Evolutionary conservation across 768 basidiomycete species (phyloP).

Genomic region (Pholiota molesta): DNA sequence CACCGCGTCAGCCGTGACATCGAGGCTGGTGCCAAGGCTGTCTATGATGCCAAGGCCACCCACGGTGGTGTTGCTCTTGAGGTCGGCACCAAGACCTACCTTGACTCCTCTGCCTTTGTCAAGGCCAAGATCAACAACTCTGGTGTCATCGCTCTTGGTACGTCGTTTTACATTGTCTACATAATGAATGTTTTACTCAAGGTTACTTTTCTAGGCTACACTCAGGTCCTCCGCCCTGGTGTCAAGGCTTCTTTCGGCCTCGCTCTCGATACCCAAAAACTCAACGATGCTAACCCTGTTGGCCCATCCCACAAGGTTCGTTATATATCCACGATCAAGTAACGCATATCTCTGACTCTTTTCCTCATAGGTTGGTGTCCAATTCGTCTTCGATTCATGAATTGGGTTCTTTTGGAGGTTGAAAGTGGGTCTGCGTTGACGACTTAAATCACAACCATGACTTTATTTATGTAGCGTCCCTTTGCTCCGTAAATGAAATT

Average conservation of each 20-base stretch:
- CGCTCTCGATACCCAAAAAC: slow-evolving; percentile 90
- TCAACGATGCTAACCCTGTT: slow-evolving; percentile 69
- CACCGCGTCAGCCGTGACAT: slow-evolving; percentile 92
- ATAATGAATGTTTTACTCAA: neutral
- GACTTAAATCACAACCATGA: neutral
- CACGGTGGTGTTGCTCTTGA: slow-evolving; percentile 87
- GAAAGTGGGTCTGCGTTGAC: slow-evolving; percentile 36
- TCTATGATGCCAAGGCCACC: slow-evolving; percentile 93
- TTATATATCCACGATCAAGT: neutral
- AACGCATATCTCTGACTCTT: neutral
- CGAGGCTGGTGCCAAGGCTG: slow-evolving; percentile 94
- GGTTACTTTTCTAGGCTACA: slow-evolving; percentile 62
- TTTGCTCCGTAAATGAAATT: neutral
- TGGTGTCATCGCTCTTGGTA: slow-evolving; percentile 87
- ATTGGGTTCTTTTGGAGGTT: slow-evolving; percentile 34
- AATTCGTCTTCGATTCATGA: slow-evolving; percentile 75
- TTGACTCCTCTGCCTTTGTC: slow-evolving; percentile 88
- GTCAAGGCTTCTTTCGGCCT: slow-evolving; percentile 94
- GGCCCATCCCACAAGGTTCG: slow-evolving; percentile 80
- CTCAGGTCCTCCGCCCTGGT: slow-evolving; percentile 91
- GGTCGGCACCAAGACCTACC: slow-evolving; percentile 92
- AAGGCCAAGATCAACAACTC: slow-evolving; percentile 99
- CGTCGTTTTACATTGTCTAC: slow-evolving; percentile 16
- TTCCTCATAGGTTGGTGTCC: slow-evolving; percentile 63
- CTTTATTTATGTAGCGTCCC: neutral